Evolutionary conservation across 345 rosid genomes (phyloP).

Genomic region (Laguncularia racemosa): DNA sequence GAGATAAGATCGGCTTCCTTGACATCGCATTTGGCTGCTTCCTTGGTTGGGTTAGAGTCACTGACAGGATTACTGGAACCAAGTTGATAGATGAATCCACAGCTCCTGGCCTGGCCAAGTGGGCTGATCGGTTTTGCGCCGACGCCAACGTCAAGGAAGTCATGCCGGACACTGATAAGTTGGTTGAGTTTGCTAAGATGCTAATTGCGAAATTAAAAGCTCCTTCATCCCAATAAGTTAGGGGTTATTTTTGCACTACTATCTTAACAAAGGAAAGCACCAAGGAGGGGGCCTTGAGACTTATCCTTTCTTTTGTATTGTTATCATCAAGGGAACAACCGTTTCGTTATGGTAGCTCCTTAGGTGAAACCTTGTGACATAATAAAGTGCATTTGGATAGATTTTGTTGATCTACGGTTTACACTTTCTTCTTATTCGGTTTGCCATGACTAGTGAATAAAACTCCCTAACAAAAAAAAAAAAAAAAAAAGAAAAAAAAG

Average conservation of each 20-base stretch:
- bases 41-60: slow-evolving; percentile 46
- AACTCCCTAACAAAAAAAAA: no score
- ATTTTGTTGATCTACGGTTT: no score
- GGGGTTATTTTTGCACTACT: neutral
- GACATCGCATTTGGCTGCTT: slow-evolving; percentile 62
- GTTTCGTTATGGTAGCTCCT: no score
- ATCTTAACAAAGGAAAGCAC: no score
- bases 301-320: no score
- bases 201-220: slow-evolving; percentile 12
- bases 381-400: no score
- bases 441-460: no score
- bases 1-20: slow-evolving; percentile 47
- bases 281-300: no score
- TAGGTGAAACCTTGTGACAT: no score
- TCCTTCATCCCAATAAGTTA: slow-evolving; percentile 4
- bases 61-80: slow-evolving; percentile 23
- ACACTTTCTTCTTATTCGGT: no score
- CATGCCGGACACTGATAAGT: slow-evolving; percentile 57
- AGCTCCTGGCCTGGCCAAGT: slow-evolving; percentile 37
- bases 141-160: slow-evolving; percentile 48
- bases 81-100: slow-evolving; percentile 33
- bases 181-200: slow-evolving; percentile 42
- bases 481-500: no score
- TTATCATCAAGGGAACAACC: no score
- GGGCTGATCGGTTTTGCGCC: slow-evolving; percentile 48